Conservation (phyloP, 306 rosid genomes). For the Medicago ruthenica region DNA sequence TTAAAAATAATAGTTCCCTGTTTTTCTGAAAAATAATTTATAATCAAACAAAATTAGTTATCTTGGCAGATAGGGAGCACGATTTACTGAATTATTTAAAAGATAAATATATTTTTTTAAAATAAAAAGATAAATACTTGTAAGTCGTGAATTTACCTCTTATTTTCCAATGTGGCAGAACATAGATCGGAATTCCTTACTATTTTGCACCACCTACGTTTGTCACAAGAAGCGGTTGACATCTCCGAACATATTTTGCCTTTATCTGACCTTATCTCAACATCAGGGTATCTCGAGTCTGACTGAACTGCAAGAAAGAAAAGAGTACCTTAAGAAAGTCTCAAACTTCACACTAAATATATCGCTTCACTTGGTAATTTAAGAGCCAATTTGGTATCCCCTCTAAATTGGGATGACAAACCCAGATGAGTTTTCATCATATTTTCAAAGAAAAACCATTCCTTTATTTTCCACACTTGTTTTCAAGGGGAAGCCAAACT, state of each 20-base stretch:
- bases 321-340: slow-evolving; percentile 28
- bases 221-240: slow-evolving; percentile 52
- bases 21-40: slow-evolving; percentile 23
- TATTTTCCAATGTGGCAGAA: slow-evolving; percentile 70
- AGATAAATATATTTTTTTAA: slow-evolving; percentile 1
- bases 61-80: slow-evolving; percentile 18
- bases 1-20: slow-evolving; percentile 15
- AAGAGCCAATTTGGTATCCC: slow-evolving; percentile 18
- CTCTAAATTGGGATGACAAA: slow-evolving; percentile 14
- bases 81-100: slow-evolving; percentile 7
- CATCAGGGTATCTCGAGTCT: slow-evolving; percentile 62
- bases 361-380: slow-evolving; percentile 1
- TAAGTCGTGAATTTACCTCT: slow-evolving; percentile 53
- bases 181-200: slow-evolving; percentile 65
- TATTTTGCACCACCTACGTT: slow-evolving; percentile 79
- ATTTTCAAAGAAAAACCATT: slow-evolving; percentile 3
- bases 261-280: slow-evolving; percentile 71
- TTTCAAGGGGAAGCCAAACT: neutral
- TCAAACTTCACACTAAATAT: slow-evolving; percentile 13
- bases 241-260: slow-evolving; percentile 61
- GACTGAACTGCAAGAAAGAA: slow-evolving; percentile 58
- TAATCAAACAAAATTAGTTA: slow-evolving; percentile 6
- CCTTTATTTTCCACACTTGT: neutral
- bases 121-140: neutral
- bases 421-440: slow-evolving; percentile 9